phyloP scores from a whole-genome alignment of 1,284 basidiomycete genomes.

The Sanghuangporus baumii region DNA sequence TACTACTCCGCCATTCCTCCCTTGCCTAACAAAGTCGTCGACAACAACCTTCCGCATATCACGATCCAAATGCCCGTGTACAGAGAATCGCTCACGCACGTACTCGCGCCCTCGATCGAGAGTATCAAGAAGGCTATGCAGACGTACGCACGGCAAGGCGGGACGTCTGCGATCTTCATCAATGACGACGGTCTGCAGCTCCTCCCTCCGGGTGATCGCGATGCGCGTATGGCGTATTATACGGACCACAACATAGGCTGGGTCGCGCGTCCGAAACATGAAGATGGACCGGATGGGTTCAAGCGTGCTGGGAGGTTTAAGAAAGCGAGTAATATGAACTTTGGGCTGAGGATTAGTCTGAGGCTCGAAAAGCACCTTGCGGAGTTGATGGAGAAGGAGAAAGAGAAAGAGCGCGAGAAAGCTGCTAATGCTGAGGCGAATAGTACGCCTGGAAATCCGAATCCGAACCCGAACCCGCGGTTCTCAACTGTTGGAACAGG shows the following conservation, averaged over 20 bases:
- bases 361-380: constrained; percentile 68
- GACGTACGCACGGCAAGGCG: constrained; percentile 79
- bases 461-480: not conserved
- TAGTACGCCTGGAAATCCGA: constrained; percentile 27
- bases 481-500: not conserved
- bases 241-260: constrained; percentile 78
- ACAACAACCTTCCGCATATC: constrained; percentile 60
- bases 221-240: constrained; percentile 67
- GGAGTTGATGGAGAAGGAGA: constrained; percentile 33
- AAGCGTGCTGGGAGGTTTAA: constrained; percentile 83
- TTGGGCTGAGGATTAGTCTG: constrained; percentile 66
- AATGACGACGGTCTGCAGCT: constrained; percentile 74
- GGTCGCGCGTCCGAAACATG: constrained; percentile 74
- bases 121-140: constrained; percentile 84
- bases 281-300: constrained; percentile 56
- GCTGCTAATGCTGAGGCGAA: constrained; percentile 36
- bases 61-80: constrained; percentile 79
- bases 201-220: constrained; percentile 53
- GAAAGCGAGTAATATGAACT: constrained; percentile 90
- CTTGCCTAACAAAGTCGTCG: constrained; percentile 50
- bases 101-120: constrained; percentile 71
- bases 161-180: constrained; percentile 69
- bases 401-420: constrained; percentile 23
- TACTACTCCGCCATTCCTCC: constrained; percentile 65
- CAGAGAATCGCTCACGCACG: constrained; percentile 65